A percentile compares a stretch with the other conserved stretches of the same genome.
phyloP scores from a whole-genome alignment of 2,329 filamentous ascomycete species.

The Phialemonium atrogriseum region DNA sequence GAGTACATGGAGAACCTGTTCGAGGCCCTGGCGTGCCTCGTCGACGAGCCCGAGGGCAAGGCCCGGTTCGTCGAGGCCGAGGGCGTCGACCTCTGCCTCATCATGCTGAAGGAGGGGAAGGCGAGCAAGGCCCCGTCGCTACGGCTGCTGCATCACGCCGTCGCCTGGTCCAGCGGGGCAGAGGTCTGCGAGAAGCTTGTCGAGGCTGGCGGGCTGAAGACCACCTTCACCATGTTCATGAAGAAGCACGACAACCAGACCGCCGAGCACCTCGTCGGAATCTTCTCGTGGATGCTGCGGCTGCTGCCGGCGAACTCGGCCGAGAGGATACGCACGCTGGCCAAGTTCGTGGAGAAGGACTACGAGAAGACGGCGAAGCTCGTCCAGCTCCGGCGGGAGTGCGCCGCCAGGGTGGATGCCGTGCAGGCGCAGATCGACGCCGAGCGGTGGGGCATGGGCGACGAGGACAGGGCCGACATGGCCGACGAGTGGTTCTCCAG shows the following conservation, averaged over 20 bases:
- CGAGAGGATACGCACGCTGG: conserved; percentile 72
- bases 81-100: conserved; percentile 81
- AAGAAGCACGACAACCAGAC: conserved; percentile 64
- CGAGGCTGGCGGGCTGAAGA: conserved; percentile 76
- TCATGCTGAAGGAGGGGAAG: conserved; percentile 87
- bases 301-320: conserved; percentile 70
- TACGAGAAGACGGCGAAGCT: conserved; percentile 78
- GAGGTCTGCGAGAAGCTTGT: conserved; percentile 69
- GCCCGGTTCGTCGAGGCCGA: conserved; percentile 78
- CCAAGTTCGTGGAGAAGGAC: conserved; percentile 93
- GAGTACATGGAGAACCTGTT: conserved; percentile 95
- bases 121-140: conserved; percentile 71
- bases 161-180: conserved; percentile 40
- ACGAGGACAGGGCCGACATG: conserved; percentile 50
- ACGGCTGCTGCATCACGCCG: conserved; percentile 76
- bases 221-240: conserved; percentile 79
- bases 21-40: conserved; percentile 73
- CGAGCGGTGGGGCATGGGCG: conserved; percentile 34
- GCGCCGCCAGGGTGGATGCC: conserved; percentile 50
- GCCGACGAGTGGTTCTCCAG: conserved; percentile 66
- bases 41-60: conserved; percentile 69
- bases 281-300: conserved; percentile 77
- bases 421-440: conserved; percentile 56
- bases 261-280: conserved; percentile 73
- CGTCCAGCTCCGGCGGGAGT: conserved; percentile 62